These are phyloP conservation scores for Diaporthe vexans DNA, from an alignment of 2,329 filamentous ascomycete genomes.

Conservation along the genomic window DNA sequence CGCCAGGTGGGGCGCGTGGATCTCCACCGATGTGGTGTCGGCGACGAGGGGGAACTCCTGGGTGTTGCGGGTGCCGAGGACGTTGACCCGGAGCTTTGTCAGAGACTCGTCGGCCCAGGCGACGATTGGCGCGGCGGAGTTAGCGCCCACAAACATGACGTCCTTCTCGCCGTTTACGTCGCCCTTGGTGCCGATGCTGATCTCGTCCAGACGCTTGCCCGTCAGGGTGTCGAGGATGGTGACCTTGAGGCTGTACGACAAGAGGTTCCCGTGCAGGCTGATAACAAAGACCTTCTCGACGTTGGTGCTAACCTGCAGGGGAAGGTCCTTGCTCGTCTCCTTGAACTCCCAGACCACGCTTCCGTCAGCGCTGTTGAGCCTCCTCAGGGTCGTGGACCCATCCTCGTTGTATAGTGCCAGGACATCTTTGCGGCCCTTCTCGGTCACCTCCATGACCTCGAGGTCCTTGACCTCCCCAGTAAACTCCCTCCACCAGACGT, in stretches of 20 bases:
- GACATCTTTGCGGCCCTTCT: slow-evolving; percentile 75
- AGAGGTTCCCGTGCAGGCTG: slow-evolving; percentile 77
- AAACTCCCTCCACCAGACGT: slow-evolving; percentile 80
- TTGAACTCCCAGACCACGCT: slow-evolving; percentile 83
- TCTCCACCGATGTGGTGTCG: slow-evolving; percentile 65
- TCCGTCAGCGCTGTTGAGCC: slow-evolving; percentile 81
- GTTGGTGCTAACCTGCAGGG: slow-evolving; percentile 82
- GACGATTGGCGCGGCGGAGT: slow-evolving; percentile 80
- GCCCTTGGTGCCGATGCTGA: slow-evolving; percentile 79
- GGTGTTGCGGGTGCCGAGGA: slow-evolving; percentile 72
- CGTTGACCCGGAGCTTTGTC: slow-evolving; percentile 77
- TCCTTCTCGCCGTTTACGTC: slow-evolving; percentile 76
- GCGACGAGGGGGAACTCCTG: slow-evolving; percentile 67
- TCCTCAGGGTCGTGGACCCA: slow-evolving; percentile 71
- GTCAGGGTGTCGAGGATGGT: slow-evolving; percentile 79
- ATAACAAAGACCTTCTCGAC: slow-evolving; percentile 81
- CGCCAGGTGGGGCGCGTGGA: slow-evolving; percentile 81
- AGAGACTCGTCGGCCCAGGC: slow-evolving; percentile 78
- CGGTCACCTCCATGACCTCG: slow-evolving; percentile 81
- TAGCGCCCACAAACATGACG: slow-evolving; percentile 82
- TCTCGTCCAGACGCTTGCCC: slow-evolving; percentile 80
- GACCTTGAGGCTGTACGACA: slow-evolving; percentile 83
- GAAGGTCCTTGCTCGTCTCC: slow-evolving; percentile 76
- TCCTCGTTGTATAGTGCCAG: slow-evolving; percentile 76
- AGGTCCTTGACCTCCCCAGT: slow-evolving; percentile 74